Percentiles rank a stretch among this genome's conserved stretches.
Conservation (phyloP, 495 filamentous ascomycete species). For the Talaromyces borbonicus region DNA sequence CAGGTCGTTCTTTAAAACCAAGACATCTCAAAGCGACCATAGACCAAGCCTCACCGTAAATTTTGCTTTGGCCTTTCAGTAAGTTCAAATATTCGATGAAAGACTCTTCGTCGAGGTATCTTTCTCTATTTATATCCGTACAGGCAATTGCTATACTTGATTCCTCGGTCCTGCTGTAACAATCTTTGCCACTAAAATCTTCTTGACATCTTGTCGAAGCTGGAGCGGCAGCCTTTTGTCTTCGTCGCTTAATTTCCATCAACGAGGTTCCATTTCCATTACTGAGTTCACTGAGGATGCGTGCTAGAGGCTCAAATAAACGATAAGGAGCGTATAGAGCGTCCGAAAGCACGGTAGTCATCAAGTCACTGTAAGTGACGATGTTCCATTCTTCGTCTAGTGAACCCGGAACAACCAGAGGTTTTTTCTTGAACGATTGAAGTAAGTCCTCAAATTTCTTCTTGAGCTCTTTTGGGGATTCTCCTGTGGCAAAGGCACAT, state of each 20-base stretch:
- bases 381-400: not conserved
- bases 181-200: not conserved
- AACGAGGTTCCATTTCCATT: not conserved
- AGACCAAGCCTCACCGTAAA: not conserved
- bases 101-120: not conserved
- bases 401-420: not conserved
- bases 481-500: slow-evolving; percentile 17
- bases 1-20: not conserved
- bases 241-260: not conserved
- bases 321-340: not conserved
- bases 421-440: not conserved
- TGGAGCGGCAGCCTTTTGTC: not conserved
- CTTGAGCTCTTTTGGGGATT: not conserved
- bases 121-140: not conserved
- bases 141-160: not conserved
- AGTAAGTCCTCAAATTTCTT: not conserved
- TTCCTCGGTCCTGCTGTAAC: not conserved
- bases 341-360: not conserved
- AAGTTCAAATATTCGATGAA: not conserved
- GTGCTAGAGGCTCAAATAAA: not conserved
- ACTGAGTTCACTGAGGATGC: not conserved
- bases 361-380: slow-evolving; percentile 5
- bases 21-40: not conserved
- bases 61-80: slow-evolving; percentile 1
- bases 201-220: not conserved